Base-by-base conservation (phyloP, 371 early-diverging fungal species). In the Mycotypha africana region DNA sequence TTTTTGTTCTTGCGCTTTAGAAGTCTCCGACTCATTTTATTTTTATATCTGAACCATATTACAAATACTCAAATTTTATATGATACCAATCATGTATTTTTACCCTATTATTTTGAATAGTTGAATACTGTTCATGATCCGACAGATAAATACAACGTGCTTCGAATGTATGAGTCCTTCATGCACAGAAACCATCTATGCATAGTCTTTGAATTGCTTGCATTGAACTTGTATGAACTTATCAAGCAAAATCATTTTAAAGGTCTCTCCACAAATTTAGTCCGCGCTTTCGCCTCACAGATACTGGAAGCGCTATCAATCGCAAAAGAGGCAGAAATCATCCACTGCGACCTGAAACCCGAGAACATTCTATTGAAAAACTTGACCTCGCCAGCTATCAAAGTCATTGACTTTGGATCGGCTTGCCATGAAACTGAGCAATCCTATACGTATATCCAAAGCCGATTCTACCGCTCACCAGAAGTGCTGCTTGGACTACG, bases 271-370 rank as follows among this genome's bases (percentile, higher is more conserved):
- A 85, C 86, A 39, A 88, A 83, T 46, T 76, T 92, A 0, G 89
- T 97, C 4, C 85, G 91, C 6, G 83, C 89, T 10, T 87, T 98
- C 45, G 78, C 91, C 3, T 60, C 76, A 15, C 98, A 98, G 60
- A 78, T 70, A 15, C 43, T 98, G 42, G 92, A 94, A 43, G 85
- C 91, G 4, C 66, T 98, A 38, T 65, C 20, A 8, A 21, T 36
- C 16, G n/a, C 28, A 2, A 39, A 40, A 10, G 19, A 22, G 9
- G 70, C 19, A 67, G 78, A 85, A 22, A 86, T 98, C 42, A 96
- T 97, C 36, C 99, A 99, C 56, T 94, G 98, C 49, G 99, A 99
- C 66, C 71, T 99, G 36, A 99, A 99, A 61, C 99, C 99, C 1
- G 99, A 96, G 61, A 97, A 98, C 57, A 92, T 97, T 30, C 56